phyloP scores from a whole-genome alignment of 345 rosid genomes.

The Acer campestre region DNA sequence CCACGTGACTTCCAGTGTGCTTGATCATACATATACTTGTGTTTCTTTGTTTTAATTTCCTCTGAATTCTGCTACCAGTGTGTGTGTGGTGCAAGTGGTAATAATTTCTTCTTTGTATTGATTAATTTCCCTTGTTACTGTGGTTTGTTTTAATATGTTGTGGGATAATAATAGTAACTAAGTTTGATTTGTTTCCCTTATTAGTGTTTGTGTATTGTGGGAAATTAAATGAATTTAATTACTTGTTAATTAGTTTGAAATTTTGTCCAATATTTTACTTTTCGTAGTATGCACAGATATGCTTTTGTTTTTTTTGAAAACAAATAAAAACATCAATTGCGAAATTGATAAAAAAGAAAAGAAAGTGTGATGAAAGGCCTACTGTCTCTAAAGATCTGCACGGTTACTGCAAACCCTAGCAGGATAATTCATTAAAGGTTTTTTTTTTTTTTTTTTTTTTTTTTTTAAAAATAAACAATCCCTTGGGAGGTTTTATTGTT shows the following conservation, averaged over 20 bases:
- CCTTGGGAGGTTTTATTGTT: too few relatives aligned
- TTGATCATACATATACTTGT: not conserved
- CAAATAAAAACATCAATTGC: too few relatives aligned
- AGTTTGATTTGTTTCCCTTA: slow-evolving; percentile 4
- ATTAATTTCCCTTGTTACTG: not conserved
- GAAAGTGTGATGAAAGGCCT: too few relatives aligned
- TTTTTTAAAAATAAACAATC: too few relatives aligned
- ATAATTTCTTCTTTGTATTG: not conserved
- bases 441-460: too few relatives aligned
- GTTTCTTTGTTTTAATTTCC: not conserved
- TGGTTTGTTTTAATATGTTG: not conserved
- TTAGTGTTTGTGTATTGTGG: not conserved
- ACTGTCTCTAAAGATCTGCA: too few relatives aligned
- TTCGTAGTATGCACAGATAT: not conserved
- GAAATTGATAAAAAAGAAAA: too few relatives aligned
- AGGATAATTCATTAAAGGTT: too few relatives aligned
- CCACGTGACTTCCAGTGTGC: slow-evolving; percentile 17
- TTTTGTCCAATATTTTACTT: not conserved
- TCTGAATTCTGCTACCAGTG: not conserved
- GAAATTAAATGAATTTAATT: not conserved
- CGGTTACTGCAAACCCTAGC: too few relatives aligned
- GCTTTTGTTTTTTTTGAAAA: too few relatives aligned
- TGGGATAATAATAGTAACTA: not conserved
- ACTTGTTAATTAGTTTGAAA: not conserved
- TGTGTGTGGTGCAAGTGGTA: not conserved